Percentiles rank a stretch among this genome's conserved stretches.
Evolutionary conservation across 2,329 filamentous ascomycete genomes (phyloP).

Genomic region (Fusarium sp.): DNA sequence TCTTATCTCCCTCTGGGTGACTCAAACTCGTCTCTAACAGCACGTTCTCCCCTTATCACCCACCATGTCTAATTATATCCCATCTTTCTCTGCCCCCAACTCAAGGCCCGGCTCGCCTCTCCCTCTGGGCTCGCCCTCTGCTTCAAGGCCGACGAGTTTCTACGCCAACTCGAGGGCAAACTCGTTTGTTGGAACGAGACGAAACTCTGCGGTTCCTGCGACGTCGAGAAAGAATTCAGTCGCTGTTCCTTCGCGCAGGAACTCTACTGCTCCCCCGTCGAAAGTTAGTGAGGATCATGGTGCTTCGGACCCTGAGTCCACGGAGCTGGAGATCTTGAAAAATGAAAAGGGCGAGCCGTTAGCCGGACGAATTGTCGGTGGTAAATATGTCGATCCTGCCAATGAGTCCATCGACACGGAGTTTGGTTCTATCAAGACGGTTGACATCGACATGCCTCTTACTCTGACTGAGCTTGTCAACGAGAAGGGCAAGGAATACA

Average conservation of each 20-base stretch:
- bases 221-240: slow-evolving; percentile 27
- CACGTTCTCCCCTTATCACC: slow-evolving; percentile 9
- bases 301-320: slow-evolving; percentile 34
- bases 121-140: slow-evolving; percentile 36
- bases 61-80: slow-evolving; percentile 43
- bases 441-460: slow-evolving; percentile 42
- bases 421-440: slow-evolving; percentile 38
- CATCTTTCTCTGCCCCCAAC: slow-evolving; percentile 41
- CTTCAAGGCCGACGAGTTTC: slow-evolving; percentile 40
- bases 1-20: background rate
- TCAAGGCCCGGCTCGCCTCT: slow-evolving; percentile 40
- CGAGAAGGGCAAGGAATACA: slow-evolving; percentile 40
- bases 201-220: slow-evolving; percentile 12
- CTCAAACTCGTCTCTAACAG: slow-evolving; percentile 13
- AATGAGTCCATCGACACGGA: slow-evolving; percentile 34
- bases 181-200: slow-evolving; percentile 33
- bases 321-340: slow-evolving; percentile 32
- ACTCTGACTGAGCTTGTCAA: slow-evolving; percentile 35
- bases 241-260: slow-evolving; percentile 27
- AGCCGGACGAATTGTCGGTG: slow-evolving; percentile 38
- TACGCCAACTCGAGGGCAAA: slow-evolving; percentile 40
- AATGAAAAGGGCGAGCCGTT: slow-evolving; percentile 33
- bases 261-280: slow-evolving; percentile 15
- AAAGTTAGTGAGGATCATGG: slow-evolving; percentile 20
- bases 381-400: slow-evolving; percentile 35